Base-by-base conservation (phyloP, 2,329 filamentous ascomycete genomes). In the Thermothelomyces thermophilus region DNA sequence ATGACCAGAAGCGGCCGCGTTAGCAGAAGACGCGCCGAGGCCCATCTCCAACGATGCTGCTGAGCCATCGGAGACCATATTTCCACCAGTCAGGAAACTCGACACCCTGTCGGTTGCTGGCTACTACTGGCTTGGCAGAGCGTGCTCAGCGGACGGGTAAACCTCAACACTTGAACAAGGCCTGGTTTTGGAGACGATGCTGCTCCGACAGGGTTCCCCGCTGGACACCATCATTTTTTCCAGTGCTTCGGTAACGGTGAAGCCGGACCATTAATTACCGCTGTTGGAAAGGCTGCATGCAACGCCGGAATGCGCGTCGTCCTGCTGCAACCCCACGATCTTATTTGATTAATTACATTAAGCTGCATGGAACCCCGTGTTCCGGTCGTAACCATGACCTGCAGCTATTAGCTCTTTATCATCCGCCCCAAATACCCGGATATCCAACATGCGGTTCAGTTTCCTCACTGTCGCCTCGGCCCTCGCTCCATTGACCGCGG, bases 181-280 rank as follows among this genome's bases (percentile, higher is more conserved):
- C 30, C 26, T 54, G 35, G 45, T 31, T 36, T n/a, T 30, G 30
- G 24, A 16, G 26, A 26, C 24, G 9, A 41, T 26, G 33, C 16
- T 37, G 28, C 28, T 35, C n/a, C 1, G 35, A 41, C 49, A 54
- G 52, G 49, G 49, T 54, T 54, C 52, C 52, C 49, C 52, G 52
- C 52, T 51, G 46, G 49, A 44, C 44, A 39, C 17, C 37, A 46
- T 46, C n/a, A n/a, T n/a, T n/a, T 51, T 51, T 46, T 51, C 48
- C 48, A 51, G 34, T 37, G 26, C 19, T 9, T 33, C 34, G 31
- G 33, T 28, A 24, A n/a, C 26, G 19, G 30, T 28, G 16, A 41
- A 35, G 7, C 10, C 20, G 13, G 1, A 16, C 8, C 26, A 31
- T 37, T 1, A 5, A 16, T 24, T n/a, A n/a, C n/a, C n/a, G n/a